A percentile compares a stretch with the other conserved stretches of the same genome.
Conservation (phyloP, 2,329 filamentous ascomycete species). For the Cladophialophora yegresii region DNA sequence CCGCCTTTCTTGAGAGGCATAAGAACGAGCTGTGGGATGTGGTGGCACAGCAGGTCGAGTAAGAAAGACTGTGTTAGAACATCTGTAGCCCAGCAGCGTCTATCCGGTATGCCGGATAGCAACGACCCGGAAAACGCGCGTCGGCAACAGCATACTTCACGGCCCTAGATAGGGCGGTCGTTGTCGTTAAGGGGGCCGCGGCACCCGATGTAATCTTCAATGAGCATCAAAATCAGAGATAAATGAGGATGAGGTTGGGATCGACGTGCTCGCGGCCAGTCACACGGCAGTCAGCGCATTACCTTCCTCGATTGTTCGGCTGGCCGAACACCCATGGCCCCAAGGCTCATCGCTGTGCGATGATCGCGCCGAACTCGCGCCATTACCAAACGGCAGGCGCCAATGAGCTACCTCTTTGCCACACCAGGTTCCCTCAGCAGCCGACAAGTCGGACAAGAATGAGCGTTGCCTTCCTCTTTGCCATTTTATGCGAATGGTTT, state of each 20-base stretch:
- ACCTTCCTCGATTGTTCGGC: not conserved
- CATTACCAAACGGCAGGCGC: not conserved
- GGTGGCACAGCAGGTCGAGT: not conserved
- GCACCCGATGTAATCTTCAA: not conserved
- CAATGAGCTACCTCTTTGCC: too few relatives aligned
- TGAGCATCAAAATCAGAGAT: not conserved
- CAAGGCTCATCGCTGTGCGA: conserved; percentile 1
- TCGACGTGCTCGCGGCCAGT: not conserved
- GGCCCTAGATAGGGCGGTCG: not conserved
- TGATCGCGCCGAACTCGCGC: conserved; percentile 10
- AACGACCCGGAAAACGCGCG: too few relatives aligned
- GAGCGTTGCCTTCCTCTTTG: not conserved
- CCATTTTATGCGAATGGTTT: too few relatives aligned
- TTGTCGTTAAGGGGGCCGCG: not conserved
- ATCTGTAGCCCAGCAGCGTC: too few relatives aligned
- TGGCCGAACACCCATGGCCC: not conserved
- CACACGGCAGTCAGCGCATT: not conserved
- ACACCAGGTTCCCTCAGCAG: too few relatives aligned
- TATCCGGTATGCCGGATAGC: too few relatives aligned
- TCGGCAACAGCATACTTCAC: not conserved
- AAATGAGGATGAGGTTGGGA: not conserved
- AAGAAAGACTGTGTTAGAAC: not conserved
- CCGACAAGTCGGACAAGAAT: too few relatives aligned
- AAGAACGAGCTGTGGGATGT: conserved; percentile 21
- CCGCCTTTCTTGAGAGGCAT: conserved; percentile 13